Conservation (phyloP, 257 asterid genomes). For the Plectranthus barbatus region DNA sequence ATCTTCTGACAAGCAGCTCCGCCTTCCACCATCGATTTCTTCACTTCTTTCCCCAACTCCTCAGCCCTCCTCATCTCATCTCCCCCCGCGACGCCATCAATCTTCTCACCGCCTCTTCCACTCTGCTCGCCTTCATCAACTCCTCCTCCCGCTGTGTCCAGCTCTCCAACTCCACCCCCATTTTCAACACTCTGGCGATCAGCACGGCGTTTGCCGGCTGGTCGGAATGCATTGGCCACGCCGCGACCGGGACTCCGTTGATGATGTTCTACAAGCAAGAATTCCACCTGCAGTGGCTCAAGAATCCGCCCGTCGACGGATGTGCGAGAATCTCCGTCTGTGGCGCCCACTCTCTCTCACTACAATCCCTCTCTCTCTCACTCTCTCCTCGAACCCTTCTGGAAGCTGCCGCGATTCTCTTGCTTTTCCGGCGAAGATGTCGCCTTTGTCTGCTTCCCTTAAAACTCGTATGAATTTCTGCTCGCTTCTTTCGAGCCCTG, state of each 20-base stretch:
- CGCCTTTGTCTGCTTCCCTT: slow-evolving; percentile 58
- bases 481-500: slow-evolving; percentile 40
- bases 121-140: background rate
- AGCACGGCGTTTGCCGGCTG: slow-evolving; percentile 34
- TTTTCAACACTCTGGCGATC: slow-evolving; percentile 21
- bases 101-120: slow-evolving; percentile 28
- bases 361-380: slow-evolving; percentile 29
- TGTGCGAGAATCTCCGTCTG: slow-evolving; percentile 41
- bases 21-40: slow-evolving; percentile 18
- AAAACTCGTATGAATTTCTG: slow-evolving; percentile 54
- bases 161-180: slow-evolving; percentile 19
- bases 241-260: too few relatives aligned
- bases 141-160: slow-evolving; percentile 18
- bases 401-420: slow-evolving; percentile 18
- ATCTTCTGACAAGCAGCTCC: slow-evolving; percentile 25
- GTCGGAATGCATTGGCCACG: too few relatives aligned
- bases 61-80: slow-evolving; percentile 33
- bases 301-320: slow-evolving; percentile 31
- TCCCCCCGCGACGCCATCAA: slow-evolving; percentile 51
- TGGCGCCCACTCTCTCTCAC: too few relatives aligned
- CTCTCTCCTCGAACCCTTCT: slow-evolving; percentile 27
- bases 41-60: slow-evolving; percentile 26
- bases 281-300: too few relatives aligned
- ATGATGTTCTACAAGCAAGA: too few relatives aligned
- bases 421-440: slow-evolving; percentile 24